phyloP scores from a whole-genome alignment of 257 asterid genomes.

The Lantana camara region DNA sequence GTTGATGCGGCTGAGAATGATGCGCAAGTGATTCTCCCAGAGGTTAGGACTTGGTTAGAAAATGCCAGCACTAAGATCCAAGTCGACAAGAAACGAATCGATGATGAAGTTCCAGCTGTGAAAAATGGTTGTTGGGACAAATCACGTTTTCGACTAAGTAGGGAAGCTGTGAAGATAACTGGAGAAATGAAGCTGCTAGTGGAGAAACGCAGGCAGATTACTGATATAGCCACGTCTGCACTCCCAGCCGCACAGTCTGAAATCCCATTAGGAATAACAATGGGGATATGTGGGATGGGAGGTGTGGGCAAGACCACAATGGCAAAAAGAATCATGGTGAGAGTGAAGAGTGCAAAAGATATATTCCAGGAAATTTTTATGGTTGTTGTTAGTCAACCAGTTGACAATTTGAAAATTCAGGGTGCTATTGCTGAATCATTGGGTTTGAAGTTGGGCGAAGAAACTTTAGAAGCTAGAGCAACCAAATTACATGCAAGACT shows the following conservation, averaged over 20 bases:
- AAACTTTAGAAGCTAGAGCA: background rate
- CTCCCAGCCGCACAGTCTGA: background rate
- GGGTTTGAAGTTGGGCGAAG: background rate
- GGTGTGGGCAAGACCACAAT: no score
- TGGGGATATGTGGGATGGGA: no score
- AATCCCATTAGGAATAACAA: background rate
- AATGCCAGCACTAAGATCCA: background rate
- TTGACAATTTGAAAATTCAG: background rate
- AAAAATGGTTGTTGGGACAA: no score
- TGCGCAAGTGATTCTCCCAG: background rate
- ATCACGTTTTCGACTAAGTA: no score
- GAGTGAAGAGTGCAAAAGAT: background rate
- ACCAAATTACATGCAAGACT: background rate
- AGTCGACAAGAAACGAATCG: no score
- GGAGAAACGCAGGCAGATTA: background rate
- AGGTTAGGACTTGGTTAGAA: background rate
- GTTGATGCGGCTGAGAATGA: conserved; percentile 5
- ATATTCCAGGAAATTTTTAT: conserved; percentile 9
- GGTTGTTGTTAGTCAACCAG: background rate
- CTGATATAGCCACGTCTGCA: background rate
- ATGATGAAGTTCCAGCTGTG: no score
- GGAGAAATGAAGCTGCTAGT: no score
- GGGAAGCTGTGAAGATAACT: no score
- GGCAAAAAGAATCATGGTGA: no score
- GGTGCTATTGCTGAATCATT: background rate